Evolutionary conservation across 805 yeast genomes (phyloP), one percentile per base, ranked within the genome.

Genomic region (Barnettozyma populi): DNA sequence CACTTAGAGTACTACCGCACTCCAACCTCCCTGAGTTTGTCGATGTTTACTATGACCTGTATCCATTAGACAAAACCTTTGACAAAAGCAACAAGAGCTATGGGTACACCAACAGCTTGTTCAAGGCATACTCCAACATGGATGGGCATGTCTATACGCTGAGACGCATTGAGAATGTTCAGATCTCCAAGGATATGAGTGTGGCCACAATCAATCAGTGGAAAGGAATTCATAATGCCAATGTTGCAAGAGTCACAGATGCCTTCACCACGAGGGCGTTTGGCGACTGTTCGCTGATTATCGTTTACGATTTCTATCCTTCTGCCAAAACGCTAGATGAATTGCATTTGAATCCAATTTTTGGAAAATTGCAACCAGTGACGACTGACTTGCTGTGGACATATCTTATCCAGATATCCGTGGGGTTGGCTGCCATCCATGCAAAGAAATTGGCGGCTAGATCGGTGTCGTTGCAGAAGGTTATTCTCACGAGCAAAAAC

Each of bases 221-320:
- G 97, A 76, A 70, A 48, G 69, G 70, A 13, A 53, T 84, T 20
- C 66, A 68, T 7, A 67, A 70, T 52, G 75, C 88, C 2, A 82
- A 84, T 56, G 69, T 88, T 20, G 86, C 86, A 1, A 73, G 76
- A 36, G 67, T 89, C 6, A 75, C 78, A 38, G 97, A 90, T 61
- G 89, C 94, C 7, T 92, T 94, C 64, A 84, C 96, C 1, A 81
- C 92, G 6, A 78, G 89, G 48, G 84, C 89, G 5, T 94, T 94
- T 69, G 92, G 88, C 39, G 94, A 86, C 56, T 73, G 75, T 42
- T 82, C 94, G 1, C 72, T 94, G 48, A 75, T 89, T 37, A 70
- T 90, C 39, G 84, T 86, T 5, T 88, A 89, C 66, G 97, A 92
- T 60, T 94, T 80, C 63, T 86, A 76, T 64, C 97, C 99, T 21